Evolutionary conservation across 1,284 basidiomycete species (phyloP), one percentile per base, ranked within the genome.

Genomic region (Coniferiporia sulphurascens): DNA sequence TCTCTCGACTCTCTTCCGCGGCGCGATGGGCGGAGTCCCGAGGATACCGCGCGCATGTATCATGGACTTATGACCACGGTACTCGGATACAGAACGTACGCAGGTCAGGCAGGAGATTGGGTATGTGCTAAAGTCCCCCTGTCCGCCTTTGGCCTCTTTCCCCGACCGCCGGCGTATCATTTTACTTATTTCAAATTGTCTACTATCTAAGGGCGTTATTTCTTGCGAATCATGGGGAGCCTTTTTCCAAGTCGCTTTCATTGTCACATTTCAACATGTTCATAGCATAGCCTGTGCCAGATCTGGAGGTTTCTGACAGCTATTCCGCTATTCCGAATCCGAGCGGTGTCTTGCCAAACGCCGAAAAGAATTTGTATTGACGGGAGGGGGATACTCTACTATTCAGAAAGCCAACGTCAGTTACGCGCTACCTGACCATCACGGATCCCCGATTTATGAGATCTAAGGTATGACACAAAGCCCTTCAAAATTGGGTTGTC

Each of bases 21-120:
- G n/a, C 62, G 63, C 10, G 53, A 59, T 15, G 62, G 63, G 17
- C 64, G 60, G 54, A 64, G 60, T 13, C 34, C 65, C 13, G 60
- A 55, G 7, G 64, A 66, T 44, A 66, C 63, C 13, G 67, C 65
- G 12, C 46, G 60, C n/a, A 34, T 68, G 9, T 64, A 62, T 48
- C 60, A 68, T 51, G 62, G 60, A 8, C 59, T 68, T n/a, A 66
- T 68, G 66, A 65, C 63, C 1, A 55, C 65, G 5, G 66, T 65
- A 1, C 62, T 68, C 7, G 66, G 66, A 15, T 68, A 68, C 59
- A 43, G 62, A 44, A 65, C 56, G 34, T 68, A 67, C 48, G 59
- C 58, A 22, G 64, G 36, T 4, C 67, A 68, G 43, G 66, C 63
- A 8, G 67, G 67, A 8, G 67, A 68, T 45, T 67, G 64, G 65